Conservation (phyloP, 495 filamentous ascomycete species). For the Talaromyces liani region DNA sequence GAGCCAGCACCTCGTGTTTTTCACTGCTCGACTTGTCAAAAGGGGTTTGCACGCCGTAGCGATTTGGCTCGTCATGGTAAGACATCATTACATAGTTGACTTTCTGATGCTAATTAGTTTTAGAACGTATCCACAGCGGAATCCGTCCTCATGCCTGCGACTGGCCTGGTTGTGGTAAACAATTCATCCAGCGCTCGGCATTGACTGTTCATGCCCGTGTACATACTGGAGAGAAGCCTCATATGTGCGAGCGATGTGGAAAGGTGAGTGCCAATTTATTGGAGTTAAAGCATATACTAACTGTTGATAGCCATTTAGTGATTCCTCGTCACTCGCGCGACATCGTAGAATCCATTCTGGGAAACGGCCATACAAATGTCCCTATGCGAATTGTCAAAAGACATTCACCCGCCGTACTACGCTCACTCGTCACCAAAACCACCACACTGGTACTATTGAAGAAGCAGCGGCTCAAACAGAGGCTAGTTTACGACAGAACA, state of each 20-base stretch:
- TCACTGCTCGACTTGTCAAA: conserved; percentile 83
- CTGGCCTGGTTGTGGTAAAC: conserved; percentile 80
- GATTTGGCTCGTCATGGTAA: conserved; percentile 93
- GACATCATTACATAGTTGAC: conserved; percentile 15
- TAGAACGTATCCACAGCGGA: conserved; percentile 94
- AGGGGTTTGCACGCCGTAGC: conserved; percentile 89
- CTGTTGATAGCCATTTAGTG: conserved; percentile 79
- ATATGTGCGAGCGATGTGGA: conserved; percentile 94
- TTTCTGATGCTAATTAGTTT: neutral
- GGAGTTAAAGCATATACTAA: conserved; percentile 12
- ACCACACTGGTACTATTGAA: conserved; percentile 91
- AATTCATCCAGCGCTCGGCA: conserved; percentile 97
- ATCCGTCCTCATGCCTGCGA: conserved; percentile 90
- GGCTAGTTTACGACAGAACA: conserved; percentile 59
- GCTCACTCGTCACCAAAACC: conserved; percentile 89
- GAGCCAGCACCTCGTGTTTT: conserved; percentile 70
- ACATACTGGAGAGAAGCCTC: conserved; percentile 96
- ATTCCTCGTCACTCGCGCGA: conserved; percentile 89
- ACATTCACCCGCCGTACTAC: conserved; percentile 96
- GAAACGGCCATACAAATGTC: conserved; percentile 94
- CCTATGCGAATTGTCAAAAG: conserved; percentile 96
- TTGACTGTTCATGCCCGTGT: conserved; percentile 92
- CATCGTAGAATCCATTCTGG: conserved; percentile 95
- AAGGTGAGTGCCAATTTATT: conserved; percentile 57
- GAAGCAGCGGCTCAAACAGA: conserved; percentile 87